phyloP scores from a whole-genome alignment of 305 asterid genomes.

The Solanum aculeatissimum region DNA sequence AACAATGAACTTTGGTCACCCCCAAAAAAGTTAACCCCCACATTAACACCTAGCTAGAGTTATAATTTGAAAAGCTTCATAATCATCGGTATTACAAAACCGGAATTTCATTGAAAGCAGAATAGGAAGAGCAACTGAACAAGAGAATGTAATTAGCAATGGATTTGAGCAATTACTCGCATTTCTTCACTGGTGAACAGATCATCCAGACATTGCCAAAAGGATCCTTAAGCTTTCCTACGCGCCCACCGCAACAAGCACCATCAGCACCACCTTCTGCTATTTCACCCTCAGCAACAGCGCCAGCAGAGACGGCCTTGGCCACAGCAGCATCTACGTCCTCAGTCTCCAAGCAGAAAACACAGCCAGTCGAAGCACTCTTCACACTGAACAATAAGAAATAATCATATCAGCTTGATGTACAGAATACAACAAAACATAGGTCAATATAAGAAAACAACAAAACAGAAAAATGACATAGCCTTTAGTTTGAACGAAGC shows the following conservation, averaged over 20 bases:
- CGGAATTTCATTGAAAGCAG: neutral
- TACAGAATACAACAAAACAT: neutral
- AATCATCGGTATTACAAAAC: neutral
- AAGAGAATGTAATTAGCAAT: neutral
- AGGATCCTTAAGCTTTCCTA: slow-evolving; percentile 64
- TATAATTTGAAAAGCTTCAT: neutral
- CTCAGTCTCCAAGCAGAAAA: slow-evolving; percentile 56
- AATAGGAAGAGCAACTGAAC: neutral
- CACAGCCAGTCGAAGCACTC: slow-evolving; percentile 17
- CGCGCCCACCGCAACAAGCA: slow-evolving; percentile 45
- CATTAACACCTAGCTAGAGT: neutral
- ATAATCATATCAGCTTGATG: neutral
- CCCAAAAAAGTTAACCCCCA: neutral
- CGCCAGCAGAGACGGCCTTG: slow-evolving; percentile 62
- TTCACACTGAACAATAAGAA: slow-evolving; percentile 22
- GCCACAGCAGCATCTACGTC: slow-evolving; percentile 51
- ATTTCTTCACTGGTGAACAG: slow-evolving; percentile 31
- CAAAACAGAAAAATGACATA: neutral
- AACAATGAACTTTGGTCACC: neutral
- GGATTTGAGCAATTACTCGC: neutral
- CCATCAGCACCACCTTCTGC: slow-evolving; percentile 26
- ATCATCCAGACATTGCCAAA: slow-evolving; percentile 67
- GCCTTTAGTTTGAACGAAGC: neutral
- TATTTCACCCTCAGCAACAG: slow-evolving; percentile 26
- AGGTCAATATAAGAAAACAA: neutral